A percentile compares a stretch with the other conserved stretches of the same genome.
phyloP scores from a whole-genome alignment of 2,329 filamentous ascomycete species.

The Monilinia aucupariae region DNA sequence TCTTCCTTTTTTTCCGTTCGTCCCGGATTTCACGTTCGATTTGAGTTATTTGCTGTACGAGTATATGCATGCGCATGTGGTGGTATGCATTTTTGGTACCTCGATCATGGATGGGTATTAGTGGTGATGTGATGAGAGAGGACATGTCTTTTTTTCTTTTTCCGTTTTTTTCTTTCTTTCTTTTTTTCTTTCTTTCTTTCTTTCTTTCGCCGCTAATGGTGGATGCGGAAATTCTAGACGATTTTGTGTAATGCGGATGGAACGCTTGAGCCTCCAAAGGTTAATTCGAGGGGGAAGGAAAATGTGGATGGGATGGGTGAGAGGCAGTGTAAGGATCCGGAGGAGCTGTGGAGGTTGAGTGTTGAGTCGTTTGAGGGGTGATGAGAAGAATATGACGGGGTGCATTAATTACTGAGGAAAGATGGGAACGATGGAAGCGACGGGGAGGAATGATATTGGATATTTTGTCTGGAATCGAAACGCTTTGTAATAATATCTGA shows the following conservation, averaged over 20 bases:
- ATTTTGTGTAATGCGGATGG: constrained; percentile 12
- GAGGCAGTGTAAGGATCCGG: constrained; percentile 6
- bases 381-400: background rate
- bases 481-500: background rate
- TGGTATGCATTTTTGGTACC: background rate
- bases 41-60: too few relatives aligned
- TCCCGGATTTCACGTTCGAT: too few relatives aligned
- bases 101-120: too few relatives aligned
- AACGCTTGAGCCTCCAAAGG: constrained; percentile 11
- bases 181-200: too few relatives aligned
- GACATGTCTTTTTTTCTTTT: too few relatives aligned
- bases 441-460: too few relatives aligned
- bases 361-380: constrained; percentile 2
- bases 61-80: too few relatives aligned
- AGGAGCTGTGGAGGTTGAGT: constrained; percentile 3
- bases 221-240: background rate
- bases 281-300: constrained; percentile 1
- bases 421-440: too few relatives aligned
- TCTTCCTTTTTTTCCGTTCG: background rate
- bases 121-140: too few relatives aligned
- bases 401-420: too few relatives aligned
- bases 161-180: too few relatives aligned
- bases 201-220: background rate
- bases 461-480: too few relatives aligned
- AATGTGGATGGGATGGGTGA: constrained; percentile 13